Evolutionary conservation across 106 monocot genomes (phyloP).

Genomic region (Dendrobium huoshanense): DNA sequence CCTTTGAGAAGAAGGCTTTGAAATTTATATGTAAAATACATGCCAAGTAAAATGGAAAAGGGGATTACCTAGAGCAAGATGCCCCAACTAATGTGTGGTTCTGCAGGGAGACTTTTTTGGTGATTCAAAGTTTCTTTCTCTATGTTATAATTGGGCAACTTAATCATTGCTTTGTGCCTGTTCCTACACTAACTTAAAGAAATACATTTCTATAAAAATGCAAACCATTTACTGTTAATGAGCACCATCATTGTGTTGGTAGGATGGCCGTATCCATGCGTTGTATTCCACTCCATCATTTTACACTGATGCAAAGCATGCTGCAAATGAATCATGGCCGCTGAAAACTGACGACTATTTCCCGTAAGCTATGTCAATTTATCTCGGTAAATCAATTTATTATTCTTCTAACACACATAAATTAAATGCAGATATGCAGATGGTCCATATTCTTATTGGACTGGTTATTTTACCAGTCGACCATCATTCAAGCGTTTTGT

Average conservation of each 20-base stretch:
- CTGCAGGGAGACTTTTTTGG: not conserved
- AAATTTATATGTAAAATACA: too few species aligned
- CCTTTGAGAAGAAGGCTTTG: too few species aligned
- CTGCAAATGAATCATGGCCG: constrained; percentile 32
- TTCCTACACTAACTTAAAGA: not conserved
- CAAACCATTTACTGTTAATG: not conserved
- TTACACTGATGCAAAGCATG: constrained; percentile 36
- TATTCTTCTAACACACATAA: not conserved
- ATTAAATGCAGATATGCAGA: constrained; percentile 32
- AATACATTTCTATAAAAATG: not conserved
- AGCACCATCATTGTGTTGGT: not conserved
- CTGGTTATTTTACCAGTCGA: constrained; percentile 36
- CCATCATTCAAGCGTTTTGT: constrained; percentile 34
- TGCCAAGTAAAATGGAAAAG: too few species aligned
- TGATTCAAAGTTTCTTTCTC: not conserved
- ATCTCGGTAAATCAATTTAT: not conserved
- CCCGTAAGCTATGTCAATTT: constrained; percentile 19
- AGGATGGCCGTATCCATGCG: constrained; percentile 39
- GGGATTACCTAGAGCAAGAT: too few species aligned
- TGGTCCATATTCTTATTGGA: constrained; percentile 27
- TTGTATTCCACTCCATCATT: constrained; percentile 41
- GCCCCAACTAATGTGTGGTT: too few species aligned
- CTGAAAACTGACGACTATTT: constrained; percentile 34
- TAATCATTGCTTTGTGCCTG: not conserved
- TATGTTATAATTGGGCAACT: not conserved